Evolutionary conservation across 1,284 basidiomycete species (phyloP), one percentile per base, ranked within the genome.

Genomic region (Fomes fomentarius): DNA sequence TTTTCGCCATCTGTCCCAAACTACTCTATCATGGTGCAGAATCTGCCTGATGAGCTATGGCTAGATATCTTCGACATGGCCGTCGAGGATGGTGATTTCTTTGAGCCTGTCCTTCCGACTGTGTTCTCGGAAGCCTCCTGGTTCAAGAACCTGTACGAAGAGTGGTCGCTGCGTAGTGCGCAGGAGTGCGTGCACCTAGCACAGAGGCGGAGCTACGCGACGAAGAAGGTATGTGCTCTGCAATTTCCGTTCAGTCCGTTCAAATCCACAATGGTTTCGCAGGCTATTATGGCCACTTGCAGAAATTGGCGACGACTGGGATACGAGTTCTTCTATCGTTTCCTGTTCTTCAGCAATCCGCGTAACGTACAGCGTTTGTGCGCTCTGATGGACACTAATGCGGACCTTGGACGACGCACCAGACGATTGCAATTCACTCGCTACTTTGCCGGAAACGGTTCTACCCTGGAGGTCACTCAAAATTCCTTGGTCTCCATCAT

Each of bases 221-320:
- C 81, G 2, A 86, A 87, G 64, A 88, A 86, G 76, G 87, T 86
- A 54, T 48, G 49, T 48, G n/a, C 30, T 39, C 47, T 26, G 4
- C 34, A 11, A 19, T 58, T 24, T 56, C 31, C 15, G 5, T 44
- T 46, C 24, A n/a, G 15, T 15, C 35, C 33, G 17, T 28, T 11
- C 19, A 44, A 31, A 31, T 50, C 47, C 37, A 60, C 54, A 30
- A 9, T 4, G 12, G 21, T 15, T 42, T 15, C 25, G 7, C 52
- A 90, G 88, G 77, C 85, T 1, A 85, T 90, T 55, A 80, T 85
- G 52, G 70, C 77, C 4, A 87, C 86, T 0, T 89, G 71, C 55
- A 67, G 63, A 28, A 63, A 63, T 46, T 74, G 71, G 70, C 68
- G 71, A 35, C 71, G 69, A 39, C 67, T 87, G 10, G 85, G 80